Percentiles rank a stretch among this genome's conserved stretches.
Conservation (phyloP, 179 eudicot species). For the Spinacia oleracea region DNA sequence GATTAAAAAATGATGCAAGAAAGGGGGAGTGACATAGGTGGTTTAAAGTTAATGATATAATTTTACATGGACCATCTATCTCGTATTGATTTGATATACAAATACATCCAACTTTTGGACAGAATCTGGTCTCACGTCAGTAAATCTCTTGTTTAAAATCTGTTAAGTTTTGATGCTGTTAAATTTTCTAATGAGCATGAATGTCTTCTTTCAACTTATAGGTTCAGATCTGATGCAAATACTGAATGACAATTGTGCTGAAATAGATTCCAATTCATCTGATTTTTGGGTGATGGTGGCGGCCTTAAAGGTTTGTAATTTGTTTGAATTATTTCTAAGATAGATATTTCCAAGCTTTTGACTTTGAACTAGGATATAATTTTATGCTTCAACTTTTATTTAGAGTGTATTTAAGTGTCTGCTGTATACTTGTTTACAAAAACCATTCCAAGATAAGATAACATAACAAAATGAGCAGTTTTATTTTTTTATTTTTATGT, state of each 20-base stretch:
- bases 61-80: background rate
- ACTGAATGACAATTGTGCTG: constrained; percentile 72
- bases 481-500: background rate
- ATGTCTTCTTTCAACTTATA: constrained; percentile 26
- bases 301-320: constrained; percentile 72
- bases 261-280: constrained; percentile 64
- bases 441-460: background rate
- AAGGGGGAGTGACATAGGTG: background rate
- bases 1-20: background rate
- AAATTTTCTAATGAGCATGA: background rate
- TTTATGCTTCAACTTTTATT: background rate
- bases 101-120: background rate
- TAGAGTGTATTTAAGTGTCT: background rate
- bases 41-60: background rate
- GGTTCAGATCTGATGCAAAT: constrained; percentile 63
- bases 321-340: background rate
- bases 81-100: background rate
- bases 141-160: background rate
- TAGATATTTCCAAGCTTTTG: background rate
- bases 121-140: background rate
- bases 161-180: background rate
- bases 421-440: background rate
- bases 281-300: constrained; percentile 99
- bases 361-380: background rate
- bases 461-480: too few species aligned